Evolutionary conservation across 805 yeast species (phyloP).

Genomic region (Spathaspora sp.): DNA sequence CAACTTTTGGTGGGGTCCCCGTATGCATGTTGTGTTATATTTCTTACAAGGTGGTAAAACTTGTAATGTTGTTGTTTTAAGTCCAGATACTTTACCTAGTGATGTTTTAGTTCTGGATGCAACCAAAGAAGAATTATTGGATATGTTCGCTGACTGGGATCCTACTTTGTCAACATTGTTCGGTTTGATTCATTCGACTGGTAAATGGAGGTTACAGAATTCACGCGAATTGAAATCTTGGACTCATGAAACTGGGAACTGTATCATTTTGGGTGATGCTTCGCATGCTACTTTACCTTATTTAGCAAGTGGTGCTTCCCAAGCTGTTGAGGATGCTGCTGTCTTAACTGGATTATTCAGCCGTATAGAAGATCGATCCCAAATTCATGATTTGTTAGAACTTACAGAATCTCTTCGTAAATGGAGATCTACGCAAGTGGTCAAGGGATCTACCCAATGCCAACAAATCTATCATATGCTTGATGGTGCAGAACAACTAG

Average conservation of each 20-base stretch:
- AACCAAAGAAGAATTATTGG: constrained; percentile 17
- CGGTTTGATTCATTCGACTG: constrained; percentile 14
- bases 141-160: constrained; percentile 23
- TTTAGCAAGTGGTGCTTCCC: constrained; percentile 30
- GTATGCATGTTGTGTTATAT: constrained; percentile 24
- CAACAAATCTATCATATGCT: constrained; percentile 19
- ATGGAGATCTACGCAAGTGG: constrained; percentile 21
- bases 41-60: constrained; percentile 21
- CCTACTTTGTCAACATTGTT: constrained; percentile 19
- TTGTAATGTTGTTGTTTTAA: constrained; percentile 25
- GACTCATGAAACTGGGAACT: constrained; percentile 22
- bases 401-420: constrained; percentile 18
- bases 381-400: constrained; percentile 14
- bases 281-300: constrained; percentile 34
- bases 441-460: constrained; percentile 17
- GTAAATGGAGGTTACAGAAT: constrained; percentile 25
- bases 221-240: constrained; percentile 20
- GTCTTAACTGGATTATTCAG: constrained; percentile 18
- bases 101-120: constrained; percentile 16
- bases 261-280: constrained; percentile 31
- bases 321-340: constrained; percentile 32
- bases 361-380: constrained; percentile 12
- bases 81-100: constrained; percentile 23
- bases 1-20: constrained; percentile 29
- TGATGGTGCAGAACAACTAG: constrained; percentile 23